A percentile compares a stretch with the other conserved stretches of the same genome.
Evolutionary conservation across 2,329 filamentous ascomycete genomes (phyloP).

Genomic region (Coleophoma cylindrospora): DNA sequence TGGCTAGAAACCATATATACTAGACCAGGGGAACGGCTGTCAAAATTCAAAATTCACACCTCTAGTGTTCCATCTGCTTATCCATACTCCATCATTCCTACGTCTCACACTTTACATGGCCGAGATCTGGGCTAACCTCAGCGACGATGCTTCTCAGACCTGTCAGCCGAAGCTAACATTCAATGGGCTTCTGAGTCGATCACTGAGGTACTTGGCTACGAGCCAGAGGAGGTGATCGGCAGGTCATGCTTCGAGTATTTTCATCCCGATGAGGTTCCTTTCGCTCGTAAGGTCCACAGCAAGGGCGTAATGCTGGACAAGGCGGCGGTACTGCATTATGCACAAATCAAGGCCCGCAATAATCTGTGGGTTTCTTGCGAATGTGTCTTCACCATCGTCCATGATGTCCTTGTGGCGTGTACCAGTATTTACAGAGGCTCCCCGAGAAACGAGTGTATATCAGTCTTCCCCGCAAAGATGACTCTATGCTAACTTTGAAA

Average conservation of each 20-base stretch:
- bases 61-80: too few species aligned
- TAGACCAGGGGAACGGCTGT: too few species aligned
- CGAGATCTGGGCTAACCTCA: too few species aligned
- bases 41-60: too few species aligned
- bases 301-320: constrained; percentile 75
- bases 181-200: constrained; percentile 82
- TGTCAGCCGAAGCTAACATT: constrained; percentile 70
- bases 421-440: constrained; percentile 71
- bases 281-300: constrained; percentile 67
- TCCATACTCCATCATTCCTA: too few species aligned
- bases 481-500: constrained; percentile 2
- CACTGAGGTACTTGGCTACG: constrained; percentile 75
- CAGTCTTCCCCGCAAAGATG: background rate
- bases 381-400: constrained; percentile 84
- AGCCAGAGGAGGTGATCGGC: constrained; percentile 69
- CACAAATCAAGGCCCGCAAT: constrained; percentile 61
- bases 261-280: constrained; percentile 73
- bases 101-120: too few species aligned
- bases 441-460: constrained; percentile 69
- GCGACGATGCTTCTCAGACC: constrained; percentile 44
- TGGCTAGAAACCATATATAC: too few species aligned
- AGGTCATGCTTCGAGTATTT: constrained; percentile 83
- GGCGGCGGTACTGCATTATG: constrained; percentile 79
- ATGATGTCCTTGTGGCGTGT: constrained; percentile 82
- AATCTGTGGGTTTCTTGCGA: constrained; percentile 76